phyloP scores from a whole-genome alignment of 371 early-diverging fungal genomes.

The Apophysomyces ossiformis region DNA sequence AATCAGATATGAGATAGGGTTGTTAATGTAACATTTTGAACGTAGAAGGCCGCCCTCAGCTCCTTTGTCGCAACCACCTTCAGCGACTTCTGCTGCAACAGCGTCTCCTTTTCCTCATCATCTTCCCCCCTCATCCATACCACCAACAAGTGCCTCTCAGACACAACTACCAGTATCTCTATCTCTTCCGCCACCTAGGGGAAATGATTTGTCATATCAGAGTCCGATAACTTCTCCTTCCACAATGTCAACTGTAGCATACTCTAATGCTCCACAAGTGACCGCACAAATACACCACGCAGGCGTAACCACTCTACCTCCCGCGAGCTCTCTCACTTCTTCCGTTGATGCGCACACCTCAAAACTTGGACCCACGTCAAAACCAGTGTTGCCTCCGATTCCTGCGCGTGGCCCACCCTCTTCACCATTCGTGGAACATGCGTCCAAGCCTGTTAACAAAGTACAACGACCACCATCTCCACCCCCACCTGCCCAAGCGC shows the following conservation, averaged over 20 bases:
- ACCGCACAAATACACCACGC: conserved; percentile 2
- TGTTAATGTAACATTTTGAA: neutral
- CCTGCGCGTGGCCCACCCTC: conserved; percentile 8
- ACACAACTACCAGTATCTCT: neutral
- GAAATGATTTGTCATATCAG: conserved; percentile 6
- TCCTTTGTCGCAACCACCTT: conserved; percentile 1
- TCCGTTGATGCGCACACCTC: neutral
- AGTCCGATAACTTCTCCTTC: conserved; percentile 8
- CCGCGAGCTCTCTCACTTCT: neutral
- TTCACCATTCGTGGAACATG: conserved; percentile 3
- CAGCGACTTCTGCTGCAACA: conserved; percentile 7
- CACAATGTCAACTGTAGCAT: conserved; percentile 1
- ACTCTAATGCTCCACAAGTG: conserved; percentile 1
- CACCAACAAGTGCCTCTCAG: conserved; percentile 3
- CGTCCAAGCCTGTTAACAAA: neutral
- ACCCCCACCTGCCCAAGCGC: conserved; percentile 7
- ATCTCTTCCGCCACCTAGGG: neutral
- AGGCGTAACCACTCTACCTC: conserved; percentile 6
- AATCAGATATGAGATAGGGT: neutral
- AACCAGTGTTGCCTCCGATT: conserved; percentile 6
- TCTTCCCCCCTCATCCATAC: conserved; percentile 6
- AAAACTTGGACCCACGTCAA: conserved; percentile 4
- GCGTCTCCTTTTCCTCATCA: conserved; percentile 12
- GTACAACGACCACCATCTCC: neutral
- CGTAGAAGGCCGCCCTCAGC: conserved; percentile 6